Evolutionary conservation across 2,329 filamentous ascomycete genomes (phyloP), one percentile per base, ranked within the genome.

Genomic region (Thermothelomyces thermophilus): DNA sequence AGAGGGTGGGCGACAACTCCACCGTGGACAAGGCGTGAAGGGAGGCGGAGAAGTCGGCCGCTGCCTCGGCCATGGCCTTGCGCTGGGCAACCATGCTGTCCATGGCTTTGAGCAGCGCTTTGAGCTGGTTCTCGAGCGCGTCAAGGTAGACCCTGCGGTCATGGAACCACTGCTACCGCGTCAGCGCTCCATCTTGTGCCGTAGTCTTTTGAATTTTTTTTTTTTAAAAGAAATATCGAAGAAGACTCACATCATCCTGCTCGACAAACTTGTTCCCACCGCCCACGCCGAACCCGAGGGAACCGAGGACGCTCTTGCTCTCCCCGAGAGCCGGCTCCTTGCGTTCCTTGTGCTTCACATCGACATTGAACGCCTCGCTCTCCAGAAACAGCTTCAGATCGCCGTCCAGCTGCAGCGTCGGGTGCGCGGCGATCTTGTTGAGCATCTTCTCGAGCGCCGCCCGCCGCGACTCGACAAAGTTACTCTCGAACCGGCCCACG

Each of bases 301-400:
- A 87, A 61, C 90, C 88, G 60, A 97, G 81, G 73, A 97, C 85
- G 47, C 93, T 90, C 70, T 97, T 97, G 71, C 83, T 95, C 70
- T 97, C 93, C 36, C 82, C 82, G 3, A 94, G 76, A 46, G 89
- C 82, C 2, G 88, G 87, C 52, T 96, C 90, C 62, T 89, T 85
- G 48, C 91, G 83, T 68, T 97, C 91, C 69, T 95, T 95, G 71
- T 98, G 93, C 74, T 97, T 98, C 63, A 98, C 84, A 62, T 98
- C 93, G 33, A 95, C 80, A 62, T 90, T 96, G 73, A 98, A 96
- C 0, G 90, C 77, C 62, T 98, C 93, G 64, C 90, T 97, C 69
- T 98, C 93, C 13, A 98, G 73, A 68, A 98, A 98, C 5, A 97
- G 82, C 72, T 98, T 98, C 55, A 98, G 70, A 63, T 98, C 93